A percentile compares a stretch with the other conserved stretches of the same genome.
phyloP scores from a whole-genome alignment of 352 stramenopile genomes.

The Phytophthora parvispora region DNA sequence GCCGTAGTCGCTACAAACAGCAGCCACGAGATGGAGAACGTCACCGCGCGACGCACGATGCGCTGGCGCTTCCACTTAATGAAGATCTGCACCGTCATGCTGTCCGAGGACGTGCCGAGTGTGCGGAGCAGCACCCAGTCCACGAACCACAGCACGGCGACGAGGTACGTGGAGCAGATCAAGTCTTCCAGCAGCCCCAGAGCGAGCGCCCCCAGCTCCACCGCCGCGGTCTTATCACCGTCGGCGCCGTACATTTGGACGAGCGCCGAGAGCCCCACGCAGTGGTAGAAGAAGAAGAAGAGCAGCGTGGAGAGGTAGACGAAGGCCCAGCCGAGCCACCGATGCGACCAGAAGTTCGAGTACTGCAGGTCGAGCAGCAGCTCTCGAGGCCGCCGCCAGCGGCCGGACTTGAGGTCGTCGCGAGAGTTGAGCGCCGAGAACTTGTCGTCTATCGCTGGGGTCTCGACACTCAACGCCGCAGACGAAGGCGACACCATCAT shows the following conservation, averaged over 20 bases:
- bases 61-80: slow-evolving; percentile 35
- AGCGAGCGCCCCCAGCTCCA: slow-evolving; percentile 22
- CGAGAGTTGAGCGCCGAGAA: slow-evolving; percentile 9
- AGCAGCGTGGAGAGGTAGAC: slow-evolving; percentile 35
- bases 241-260: slow-evolving; percentile 36
- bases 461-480: slow-evolving; percentile 17
- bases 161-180: slow-evolving; percentile 41
- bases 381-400: slow-evolving; percentile 18
- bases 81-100: slow-evolving; percentile 31
- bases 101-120: slow-evolving; percentile 17
- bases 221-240: slow-evolving; percentile 12
- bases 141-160: slow-evolving; percentile 34
- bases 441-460: slow-evolving; percentile 10
- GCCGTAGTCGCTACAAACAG: slow-evolving; percentile 24
- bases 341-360: slow-evolving; percentile 23
- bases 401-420: slow-evolving; percentile 8
- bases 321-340: slow-evolving; percentile 48
- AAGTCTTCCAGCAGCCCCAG: slow-evolving; percentile 37
- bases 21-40: slow-evolving; percentile 25
- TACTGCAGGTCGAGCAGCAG: slow-evolving; percentile 14
- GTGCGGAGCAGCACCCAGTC: slow-evolving; percentile 19
- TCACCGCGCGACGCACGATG: slow-evolving; percentile 21
- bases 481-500: slow-evolving; percentile 17
- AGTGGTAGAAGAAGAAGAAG: slow-evolving; percentile 46
- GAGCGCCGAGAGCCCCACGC: slow-evolving; percentile 23